Evolutionary conservation across 805 yeast species (phyloP).

Genomic region (Kodamaea kakaduensis): DNA sequence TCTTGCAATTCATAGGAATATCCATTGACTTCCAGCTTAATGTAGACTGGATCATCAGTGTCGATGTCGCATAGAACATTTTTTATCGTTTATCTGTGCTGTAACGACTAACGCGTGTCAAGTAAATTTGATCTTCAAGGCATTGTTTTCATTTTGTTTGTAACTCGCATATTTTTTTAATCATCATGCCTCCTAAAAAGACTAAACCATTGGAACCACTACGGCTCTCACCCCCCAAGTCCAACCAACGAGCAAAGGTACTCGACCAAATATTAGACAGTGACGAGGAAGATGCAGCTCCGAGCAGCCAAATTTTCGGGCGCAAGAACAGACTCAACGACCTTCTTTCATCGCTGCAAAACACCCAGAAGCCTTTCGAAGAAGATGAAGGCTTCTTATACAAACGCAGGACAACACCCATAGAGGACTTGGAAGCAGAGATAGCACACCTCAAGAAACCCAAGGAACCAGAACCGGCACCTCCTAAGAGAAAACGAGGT

Average conservation of each 20-base stretch:
- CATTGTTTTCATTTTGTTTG: no score
- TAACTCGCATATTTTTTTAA: no score
- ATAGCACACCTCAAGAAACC: conserved; percentile 1
- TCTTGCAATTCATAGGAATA: no score
- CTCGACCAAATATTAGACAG: conserved; percentile 5
- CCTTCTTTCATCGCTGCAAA: conserved; percentile 13
- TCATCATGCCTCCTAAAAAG: no score
- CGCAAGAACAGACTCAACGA: conserved; percentile 20
- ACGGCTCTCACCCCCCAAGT: not conserved
- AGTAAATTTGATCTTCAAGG: no score
- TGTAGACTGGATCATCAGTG: no score
- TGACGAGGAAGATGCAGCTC: conserved; percentile 4
- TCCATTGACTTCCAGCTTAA: no score
- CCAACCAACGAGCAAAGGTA: not conserved
- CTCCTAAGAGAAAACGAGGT: conserved; percentile 1
- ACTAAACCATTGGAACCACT: no score
- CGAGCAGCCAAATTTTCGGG: conserved; percentile 13
- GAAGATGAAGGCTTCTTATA: conserved; percentile 35
- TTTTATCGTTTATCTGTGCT: no score
- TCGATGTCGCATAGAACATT: no score
- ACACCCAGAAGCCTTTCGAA: conserved; percentile 4
- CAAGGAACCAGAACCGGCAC: not conserved
- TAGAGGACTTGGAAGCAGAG: conserved; percentile 3
- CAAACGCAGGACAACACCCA: conserved; percentile 12
- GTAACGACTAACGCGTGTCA: no score